Evolutionary conservation across 306 rosid genomes (phyloP).

Genomic region (Malus asiatica): DNA sequence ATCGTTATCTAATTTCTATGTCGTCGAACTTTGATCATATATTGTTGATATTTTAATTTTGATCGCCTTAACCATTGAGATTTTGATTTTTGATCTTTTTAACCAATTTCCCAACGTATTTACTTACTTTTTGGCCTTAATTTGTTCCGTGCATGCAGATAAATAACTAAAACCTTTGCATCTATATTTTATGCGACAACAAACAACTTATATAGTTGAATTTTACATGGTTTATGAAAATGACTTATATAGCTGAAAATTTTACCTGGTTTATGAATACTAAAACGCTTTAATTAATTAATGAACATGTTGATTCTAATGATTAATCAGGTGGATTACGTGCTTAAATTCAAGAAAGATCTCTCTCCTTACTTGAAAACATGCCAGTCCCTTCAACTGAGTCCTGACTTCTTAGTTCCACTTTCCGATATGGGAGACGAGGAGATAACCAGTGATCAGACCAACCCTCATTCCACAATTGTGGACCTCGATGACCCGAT

Average conservation of each 20-base stretch:
- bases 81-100: too few species aligned
- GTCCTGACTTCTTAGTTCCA: constrained; percentile 72
- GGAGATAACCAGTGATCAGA: constrained; percentile 48
- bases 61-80: too few species aligned
- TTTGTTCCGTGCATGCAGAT: background rate
- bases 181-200: background rate
- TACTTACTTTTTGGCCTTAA: background rate
- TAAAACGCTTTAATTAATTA: background rate
- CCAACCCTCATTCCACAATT: constrained; percentile 51
- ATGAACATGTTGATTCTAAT: background rate
- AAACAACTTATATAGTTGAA: background rate
- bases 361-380: constrained; percentile 60
- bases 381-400: constrained; percentile 62
- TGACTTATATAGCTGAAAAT: too few species aligned
- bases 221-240: background rate
- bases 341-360: constrained; percentile 62
- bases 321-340: constrained; percentile 62
- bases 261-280: background rate
- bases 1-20: background rate
- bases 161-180: background rate
- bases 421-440: constrained; percentile 78
- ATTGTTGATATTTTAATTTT: too few species aligned
- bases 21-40: background rate
- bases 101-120: too few species aligned
- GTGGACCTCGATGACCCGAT: constrained; percentile 68